Evolutionary conservation across 306 rosid genomes (phyloP), one percentile per base, ranked within the genome.

Genomic region (Vigna angularis): DNA sequence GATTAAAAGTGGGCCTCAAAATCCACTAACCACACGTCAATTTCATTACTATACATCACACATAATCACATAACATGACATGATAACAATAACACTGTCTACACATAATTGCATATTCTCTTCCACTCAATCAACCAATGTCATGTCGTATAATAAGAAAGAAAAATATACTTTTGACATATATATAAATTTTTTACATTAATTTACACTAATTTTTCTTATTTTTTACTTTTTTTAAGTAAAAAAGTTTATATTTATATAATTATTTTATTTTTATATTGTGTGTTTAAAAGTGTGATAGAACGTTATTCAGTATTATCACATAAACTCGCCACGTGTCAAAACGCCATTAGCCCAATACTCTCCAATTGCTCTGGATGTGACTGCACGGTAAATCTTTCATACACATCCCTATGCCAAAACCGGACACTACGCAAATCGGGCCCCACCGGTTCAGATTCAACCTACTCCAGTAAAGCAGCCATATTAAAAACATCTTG

Each of bases 391-490:
- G 1, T 4, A 57, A 13, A 24, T 3, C 4, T 20, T 55, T 6
- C 18, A 1, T 5, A 15, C 8, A 1, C 7, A 15, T 5, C 53
- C 0, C 7, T 20, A 56, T 34, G 48, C 70, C 50, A 24, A 15
- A 75, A 73, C 28, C 34, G n/a, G 34, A 3, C 6, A 4, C n/a
- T 3, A 15, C 42, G 57, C 42, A 22, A 65, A 11, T 6, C 11
- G 52, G 82, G 72, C 2, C 76, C 70, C 76, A 22, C 68, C 24
- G 42, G 74, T 38, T 9, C 44, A 38, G 59, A 70, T 82, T 85
- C 82, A 16, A 36, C 50, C 8, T 82, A 81, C 77, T 48, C 34
- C 38, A 30, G 17, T 58, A 70, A 3, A 10, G 22, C 45, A 58
- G 24, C 76, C 26, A 20, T 64, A 58, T 36, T 70, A 66, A 24